Evolutionary conservation across 225 moss, liverwort and hornwort species (phyloP), one percentile per base, ranked within the genome.

Genomic region (Marchantia paleacea): DNA sequence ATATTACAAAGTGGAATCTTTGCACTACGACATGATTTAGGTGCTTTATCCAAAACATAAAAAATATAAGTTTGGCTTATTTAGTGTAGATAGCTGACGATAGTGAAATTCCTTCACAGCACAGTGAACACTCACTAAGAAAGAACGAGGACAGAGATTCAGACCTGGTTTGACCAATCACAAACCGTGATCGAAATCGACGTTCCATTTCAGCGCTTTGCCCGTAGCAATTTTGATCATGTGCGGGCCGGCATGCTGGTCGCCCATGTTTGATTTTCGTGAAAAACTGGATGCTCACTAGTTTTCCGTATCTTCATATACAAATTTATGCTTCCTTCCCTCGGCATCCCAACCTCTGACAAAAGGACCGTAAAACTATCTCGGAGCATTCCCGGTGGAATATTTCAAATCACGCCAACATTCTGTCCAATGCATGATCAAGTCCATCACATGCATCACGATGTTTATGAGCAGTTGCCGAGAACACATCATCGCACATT

Each of bases 171-270:
- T 88, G 18, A 63, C 3, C 10, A 63, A 83, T 54, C 85, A 85
- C 49, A 88, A 75, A 31, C 85, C 88, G 54, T 85, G 82, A 71
- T 88, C 88, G 65, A 88, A 85, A 30, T 88, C 88, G 31, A 88
- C 83, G 75, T 85, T 88, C 87, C 87, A 88, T 50, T 85, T 82
- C 75, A 88, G 25, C 53, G 83, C 87, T 58, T 82, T 82, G 16
- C 85, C 85, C 31, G 87, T 84, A 52, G 85, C 87, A 71, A 88
- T 85, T 65, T 83, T 77, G 78, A 83, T 57, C 83, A 88, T 63
- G 12, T 78, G 72, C 22, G 87, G 79, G 4, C 72, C 82, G 31
- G 55, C 20, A 57, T 80, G 48, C 66, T 77, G 80, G 51, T 85
- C 85, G 11, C 80, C 82, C 85, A 85, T 85, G 25, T 22, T 58